phyloP scores from a whole-genome alignment of 31 red algal species.

The Endocladia muricata region DNA sequence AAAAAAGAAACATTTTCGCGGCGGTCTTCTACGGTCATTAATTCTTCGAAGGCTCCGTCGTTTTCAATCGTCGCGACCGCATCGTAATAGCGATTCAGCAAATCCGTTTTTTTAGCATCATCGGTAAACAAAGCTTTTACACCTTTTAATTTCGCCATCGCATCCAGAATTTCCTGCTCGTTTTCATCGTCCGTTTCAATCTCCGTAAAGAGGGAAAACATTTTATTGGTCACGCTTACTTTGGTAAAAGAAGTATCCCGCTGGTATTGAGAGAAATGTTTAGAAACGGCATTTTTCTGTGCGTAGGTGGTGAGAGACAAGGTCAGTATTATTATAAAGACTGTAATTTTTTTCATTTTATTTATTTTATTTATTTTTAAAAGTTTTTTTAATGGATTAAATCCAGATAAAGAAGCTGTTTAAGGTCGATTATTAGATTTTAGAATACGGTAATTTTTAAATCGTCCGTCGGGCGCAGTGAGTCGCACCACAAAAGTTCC shows the following conservation, averaged over 20 bases:
- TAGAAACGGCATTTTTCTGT: neutral
- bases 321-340: neutral
- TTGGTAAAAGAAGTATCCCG: neutral
- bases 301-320: neutral
- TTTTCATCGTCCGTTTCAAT: neutral
- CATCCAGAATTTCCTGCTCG: neutral
- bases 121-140: neutral
- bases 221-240: neutral
- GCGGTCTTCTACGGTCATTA: neutral
- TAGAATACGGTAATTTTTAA: too few relatives aligned
- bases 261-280: constrained; percentile 3
- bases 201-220: neutral
- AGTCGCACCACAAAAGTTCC: too few relatives aligned
- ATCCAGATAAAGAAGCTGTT: too few relatives aligned
- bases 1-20: neutral
- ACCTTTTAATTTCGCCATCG: constrained; percentile 1
- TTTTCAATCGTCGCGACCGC: neutral
- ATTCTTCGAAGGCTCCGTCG: neutral
- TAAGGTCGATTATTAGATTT: too few relatives aligned
- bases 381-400: too few relatives aligned
- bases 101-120: neutral
- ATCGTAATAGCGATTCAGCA: neutral
- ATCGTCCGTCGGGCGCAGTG: too few relatives aligned
- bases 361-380: too few relatives aligned
- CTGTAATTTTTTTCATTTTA: too few relatives aligned